phyloP scores from a whole-genome alignment of 2,329 filamentous ascomycete genomes.

The Eurotiales sp. region DNA sequence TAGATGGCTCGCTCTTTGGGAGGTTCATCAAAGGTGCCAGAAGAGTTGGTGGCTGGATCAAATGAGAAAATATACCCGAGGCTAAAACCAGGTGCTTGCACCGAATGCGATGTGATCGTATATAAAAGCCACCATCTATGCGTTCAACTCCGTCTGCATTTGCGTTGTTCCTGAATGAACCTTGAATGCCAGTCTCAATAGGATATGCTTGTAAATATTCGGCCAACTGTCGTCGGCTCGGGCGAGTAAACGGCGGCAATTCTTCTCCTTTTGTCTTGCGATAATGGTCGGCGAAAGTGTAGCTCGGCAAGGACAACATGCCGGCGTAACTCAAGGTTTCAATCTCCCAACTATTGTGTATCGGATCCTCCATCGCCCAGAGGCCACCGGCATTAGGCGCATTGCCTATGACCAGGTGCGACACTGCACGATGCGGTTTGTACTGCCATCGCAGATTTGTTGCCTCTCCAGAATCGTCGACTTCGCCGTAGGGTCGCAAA shows the following conservation, averaged over 20 bases:
- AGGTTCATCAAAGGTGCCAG: constrained; percentile 45
- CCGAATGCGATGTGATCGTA: constrained; percentile 49
- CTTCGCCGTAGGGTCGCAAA: constrained; percentile 56
- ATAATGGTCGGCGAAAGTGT: constrained; percentile 55
- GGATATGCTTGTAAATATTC: constrained; percentile 56
- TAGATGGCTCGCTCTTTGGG: constrained; percentile 17
- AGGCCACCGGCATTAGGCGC: constrained; percentile 53
- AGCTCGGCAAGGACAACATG: constrained; percentile 58
- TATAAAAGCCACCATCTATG: constrained; percentile 46
- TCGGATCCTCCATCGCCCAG: constrained; percentile 56
- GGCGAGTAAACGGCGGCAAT: constrained; percentile 52
- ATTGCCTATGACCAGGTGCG: constrained; percentile 54
- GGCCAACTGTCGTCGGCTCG: constrained; percentile 52
- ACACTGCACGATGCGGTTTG: constrained; percentile 48
- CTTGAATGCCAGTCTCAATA: constrained; percentile 48
- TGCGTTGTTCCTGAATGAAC: constrained; percentile 43
- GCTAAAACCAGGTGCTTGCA: constrained; percentile 58
- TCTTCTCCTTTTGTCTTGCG: constrained; percentile 36
- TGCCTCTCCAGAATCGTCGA: constrained; percentile 47
- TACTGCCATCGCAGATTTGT: constrained; percentile 55
- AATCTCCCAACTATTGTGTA: constrained; percentile 53
- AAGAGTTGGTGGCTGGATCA: constrained; percentile 49
- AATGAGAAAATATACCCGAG: constrained; percentile 56
- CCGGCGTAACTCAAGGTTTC: constrained; percentile 60
- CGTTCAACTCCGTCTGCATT: constrained; percentile 44